Evolutionary conservation across 345 rosid genomes (phyloP).

Genomic region (Populus davidiana): DNA sequence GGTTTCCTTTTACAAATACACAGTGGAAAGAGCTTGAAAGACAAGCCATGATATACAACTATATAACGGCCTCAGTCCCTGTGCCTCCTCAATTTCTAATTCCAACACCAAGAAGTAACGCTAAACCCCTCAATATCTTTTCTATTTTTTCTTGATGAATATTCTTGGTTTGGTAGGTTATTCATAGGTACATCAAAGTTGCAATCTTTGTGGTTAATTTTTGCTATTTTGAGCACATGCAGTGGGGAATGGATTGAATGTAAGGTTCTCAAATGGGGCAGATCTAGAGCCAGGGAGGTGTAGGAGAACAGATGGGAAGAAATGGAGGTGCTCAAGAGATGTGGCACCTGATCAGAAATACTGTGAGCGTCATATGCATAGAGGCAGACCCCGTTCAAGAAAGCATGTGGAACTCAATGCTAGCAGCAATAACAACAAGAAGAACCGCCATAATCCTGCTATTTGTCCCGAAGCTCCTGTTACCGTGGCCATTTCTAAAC

Average conservation of each 20-base stretch:
- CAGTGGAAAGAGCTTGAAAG: slow-evolving; percentile 79
- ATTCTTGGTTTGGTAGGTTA: not conserved
- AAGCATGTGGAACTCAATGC: slow-evolving; percentile 82
- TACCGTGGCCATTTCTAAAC: not conserved
- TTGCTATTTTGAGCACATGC: slow-evolving; percentile 7
- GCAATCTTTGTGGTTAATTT: not conserved
- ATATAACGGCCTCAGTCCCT: slow-evolving; percentile 66
- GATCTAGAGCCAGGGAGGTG: slow-evolving; percentile 84
- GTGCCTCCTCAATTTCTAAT: slow-evolving; percentile 69
- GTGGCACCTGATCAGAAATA: slow-evolving; percentile 71
- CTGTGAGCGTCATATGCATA: slow-evolving; percentile 79
- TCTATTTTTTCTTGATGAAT: no score
- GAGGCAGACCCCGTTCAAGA: slow-evolving; percentile 99
- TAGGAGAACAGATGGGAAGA: slow-evolving; percentile 80
- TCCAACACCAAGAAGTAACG: slow-evolving; percentile 18
- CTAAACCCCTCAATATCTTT: slow-evolving; percentile 16
- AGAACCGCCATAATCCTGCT: slow-evolving; percentile 21
- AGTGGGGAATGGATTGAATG: slow-evolving; percentile 34
- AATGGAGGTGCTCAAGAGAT: slow-evolving; percentile 86
- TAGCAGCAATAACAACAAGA: slow-evolving; percentile 25
- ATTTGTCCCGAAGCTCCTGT: slow-evolving; percentile 8
- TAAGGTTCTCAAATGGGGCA: slow-evolving; percentile 36
- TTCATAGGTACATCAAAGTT: not conserved
- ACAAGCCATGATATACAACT: slow-evolving; percentile 81
- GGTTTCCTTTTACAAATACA: slow-evolving; percentile 59